These are phyloP conservation scores for Syncephalastrum monosporum DNA, from an alignment of 371 early-diverging fungal genomes.

Conservation along the genomic window DNA sequence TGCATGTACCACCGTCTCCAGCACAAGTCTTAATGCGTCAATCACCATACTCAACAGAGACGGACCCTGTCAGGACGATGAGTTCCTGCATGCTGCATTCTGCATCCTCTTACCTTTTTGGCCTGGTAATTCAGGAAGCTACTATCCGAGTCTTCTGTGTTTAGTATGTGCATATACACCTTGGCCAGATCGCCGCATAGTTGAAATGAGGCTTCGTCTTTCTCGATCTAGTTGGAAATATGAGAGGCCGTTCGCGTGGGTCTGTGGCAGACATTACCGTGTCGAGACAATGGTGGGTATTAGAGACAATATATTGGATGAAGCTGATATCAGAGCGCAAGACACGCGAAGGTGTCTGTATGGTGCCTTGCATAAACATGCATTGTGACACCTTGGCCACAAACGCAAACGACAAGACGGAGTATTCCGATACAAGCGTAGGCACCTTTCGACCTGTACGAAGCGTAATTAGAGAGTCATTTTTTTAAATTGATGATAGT, in stretches of 20 bases:
- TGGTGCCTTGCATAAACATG: constrained; percentile 26
- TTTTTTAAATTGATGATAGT: not conserved
- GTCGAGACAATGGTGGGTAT: constrained; percentile 20
- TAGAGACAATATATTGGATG: constrained; percentile 41
- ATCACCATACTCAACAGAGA: constrained; percentile 17
- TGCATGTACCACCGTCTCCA: constrained; percentile 20
- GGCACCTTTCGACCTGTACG: constrained; percentile 29
- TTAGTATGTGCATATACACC: constrained; percentile 25
- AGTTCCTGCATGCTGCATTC: constrained; percentile 3
- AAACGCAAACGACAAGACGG: constrained; percentile 30
- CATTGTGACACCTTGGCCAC: constrained; percentile 25
- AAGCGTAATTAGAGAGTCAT: too few species aligned
- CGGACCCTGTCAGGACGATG: constrained; percentile 14
- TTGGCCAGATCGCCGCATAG: constrained; percentile 16
- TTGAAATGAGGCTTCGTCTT: constrained; percentile 5
- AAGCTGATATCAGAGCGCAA: constrained; percentile 42
- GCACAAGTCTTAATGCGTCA: constrained; percentile 11
- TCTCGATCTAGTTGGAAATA: not conserved
- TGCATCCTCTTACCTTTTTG: constrained; percentile 15
- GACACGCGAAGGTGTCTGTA: constrained; percentile 12
- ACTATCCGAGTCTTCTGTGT: constrained; percentile 38
- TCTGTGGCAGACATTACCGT: constrained; percentile 1
- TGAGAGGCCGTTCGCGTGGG: not conserved
- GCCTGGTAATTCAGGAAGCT: constrained; percentile 33
- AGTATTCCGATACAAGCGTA: constrained; percentile 7